phyloP scores from a whole-genome alignment of 1,284 basidiomycete genomes.

The Irpex rosettiformis region DNA sequence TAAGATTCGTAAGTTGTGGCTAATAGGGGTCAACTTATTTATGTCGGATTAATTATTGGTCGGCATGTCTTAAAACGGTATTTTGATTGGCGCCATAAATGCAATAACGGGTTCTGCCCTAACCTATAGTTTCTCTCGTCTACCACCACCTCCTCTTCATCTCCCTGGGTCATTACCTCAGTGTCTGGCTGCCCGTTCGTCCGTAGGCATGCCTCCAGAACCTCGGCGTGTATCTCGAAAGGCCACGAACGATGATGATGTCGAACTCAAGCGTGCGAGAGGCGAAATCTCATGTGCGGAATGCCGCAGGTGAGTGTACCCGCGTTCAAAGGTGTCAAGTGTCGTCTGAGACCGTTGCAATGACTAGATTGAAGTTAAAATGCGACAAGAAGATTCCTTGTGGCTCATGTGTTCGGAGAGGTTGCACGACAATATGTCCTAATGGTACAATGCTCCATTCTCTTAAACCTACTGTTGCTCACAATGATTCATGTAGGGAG shows the following conservation, averaged over 20 bases:
- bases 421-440: slow-evolving; percentile 73
- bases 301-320: slow-evolving; percentile 60
- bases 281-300: slow-evolving; percentile 72
- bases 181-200: not conserved
- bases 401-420: slow-evolving; percentile 69
- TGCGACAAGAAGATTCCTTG: slow-evolving; percentile 77
- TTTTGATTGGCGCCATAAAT: not conserved
- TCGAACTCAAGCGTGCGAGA: slow-evolving; percentile 60
- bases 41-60: not conserved
- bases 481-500: slow-evolving; percentile 20
- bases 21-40: too few relatives aligned
- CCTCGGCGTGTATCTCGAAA: slow-evolving; percentile 25
- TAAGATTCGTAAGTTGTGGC: too few relatives aligned
- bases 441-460: slow-evolving; percentile 41
- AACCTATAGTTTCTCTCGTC: too few relatives aligned
- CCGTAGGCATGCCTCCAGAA: slow-evolving; percentile 28
- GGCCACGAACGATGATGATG: slow-evolving; percentile 31
- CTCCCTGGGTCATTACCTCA: not conserved
- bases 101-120: too few relatives aligned
- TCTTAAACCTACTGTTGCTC: not conserved
- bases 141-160: not conserved
- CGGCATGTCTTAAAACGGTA: not conserved
- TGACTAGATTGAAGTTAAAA: slow-evolving; percentile 65
- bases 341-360: not conserved
- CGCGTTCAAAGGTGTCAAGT: too few relatives aligned